Evolutionary conservation across 2,329 filamentous ascomycete genomes (phyloP), one percentile per base, ranked within the genome.

Genomic region (Eutypella sp.): DNA sequence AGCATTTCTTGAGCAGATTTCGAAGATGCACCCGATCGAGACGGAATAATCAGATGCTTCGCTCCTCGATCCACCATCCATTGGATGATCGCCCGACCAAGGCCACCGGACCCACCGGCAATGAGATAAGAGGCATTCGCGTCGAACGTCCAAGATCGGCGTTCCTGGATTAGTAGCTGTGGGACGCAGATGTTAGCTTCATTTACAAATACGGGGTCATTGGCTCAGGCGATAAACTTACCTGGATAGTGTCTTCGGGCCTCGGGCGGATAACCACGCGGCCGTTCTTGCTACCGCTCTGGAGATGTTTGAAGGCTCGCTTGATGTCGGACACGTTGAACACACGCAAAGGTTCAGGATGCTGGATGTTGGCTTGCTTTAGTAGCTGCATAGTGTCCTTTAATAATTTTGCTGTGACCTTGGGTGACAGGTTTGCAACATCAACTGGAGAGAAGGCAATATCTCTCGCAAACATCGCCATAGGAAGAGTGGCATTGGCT

Each of bases 401-500:
- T 2, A 57, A 25, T 5, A 60, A 49, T 4, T 45, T 48, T 5
- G 29, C 44, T 1, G 47, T 50, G 20, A 54, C 45, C 16, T 49
- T 40, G 9, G 45, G 40, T 27, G 55, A 42, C 16, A 46, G 46
- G 20, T 49, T 45, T 9, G 48, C 49, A 11, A 57, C 22, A 19
- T 58, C 58, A 4, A 59, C 45, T 8, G 56, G 51, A 4, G 52
- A 51, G 29, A 56, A 61, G 34, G 47, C 54, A 13, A 57, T 53
- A 19, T 60, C 60, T 38, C 47, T 54, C 4, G 61, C 59, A 38
- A 73, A 72, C 1, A 59, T 58, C 1, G 55, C 47, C 67, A 72
- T 72, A 3, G 67, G 63, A 3, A 73, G 55, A 2, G 57, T 51
- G 5, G 57, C 60, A 29, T 68, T 66, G 22, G 63, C 60, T 15